A percentile compares a stretch with the other conserved stretches of the same genome.
Conservation (phyloP, 2,329 filamentous ascomycete genomes). For the Aphanoascus verrucosus region DNA sequence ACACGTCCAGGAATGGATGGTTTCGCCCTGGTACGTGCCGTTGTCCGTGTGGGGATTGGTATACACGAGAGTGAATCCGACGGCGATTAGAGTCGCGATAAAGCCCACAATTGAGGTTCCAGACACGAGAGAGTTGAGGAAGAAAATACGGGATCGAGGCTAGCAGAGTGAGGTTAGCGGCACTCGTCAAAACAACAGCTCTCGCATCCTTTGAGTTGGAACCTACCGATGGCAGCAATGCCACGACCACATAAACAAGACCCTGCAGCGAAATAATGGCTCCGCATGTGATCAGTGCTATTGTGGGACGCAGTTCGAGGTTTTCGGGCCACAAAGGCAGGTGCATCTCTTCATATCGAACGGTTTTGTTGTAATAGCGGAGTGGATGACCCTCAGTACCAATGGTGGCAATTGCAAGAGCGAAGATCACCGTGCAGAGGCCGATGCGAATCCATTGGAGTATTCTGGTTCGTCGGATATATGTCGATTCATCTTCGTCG, state of each 20-base stretch:
- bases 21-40: constrained; percentile 25
- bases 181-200: background rate
- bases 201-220: no score
- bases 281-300: constrained; percentile 29
- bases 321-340: constrained; percentile 36
- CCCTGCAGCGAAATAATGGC: constrained; percentile 28
- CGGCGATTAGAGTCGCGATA: constrained; percentile 25
- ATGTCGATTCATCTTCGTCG: constrained; percentile 29
- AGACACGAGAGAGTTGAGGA: constrained; percentile 27
- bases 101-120: constrained; percentile 28
- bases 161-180: constrained; percentile 14
- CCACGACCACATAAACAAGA: constrained; percentile 25
- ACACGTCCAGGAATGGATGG: constrained; percentile 34
- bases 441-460: constrained; percentile 28
- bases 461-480: constrained; percentile 25
- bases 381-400: constrained; percentile 32
- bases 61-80: constrained; percentile 26
- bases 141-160: constrained; percentile 28
- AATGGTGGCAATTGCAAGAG: constrained; percentile 24
- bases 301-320: constrained; percentile 32
- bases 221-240: constrained; percentile 30
- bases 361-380: constrained; percentile 31
- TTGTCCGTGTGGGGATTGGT: constrained; percentile 22
- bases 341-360: constrained; percentile 25
- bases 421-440: constrained; percentile 26